Base-by-base conservation (phyloP, 2,329 filamentous ascomycete genomes). In the Rhinocladiella similis region DNA sequence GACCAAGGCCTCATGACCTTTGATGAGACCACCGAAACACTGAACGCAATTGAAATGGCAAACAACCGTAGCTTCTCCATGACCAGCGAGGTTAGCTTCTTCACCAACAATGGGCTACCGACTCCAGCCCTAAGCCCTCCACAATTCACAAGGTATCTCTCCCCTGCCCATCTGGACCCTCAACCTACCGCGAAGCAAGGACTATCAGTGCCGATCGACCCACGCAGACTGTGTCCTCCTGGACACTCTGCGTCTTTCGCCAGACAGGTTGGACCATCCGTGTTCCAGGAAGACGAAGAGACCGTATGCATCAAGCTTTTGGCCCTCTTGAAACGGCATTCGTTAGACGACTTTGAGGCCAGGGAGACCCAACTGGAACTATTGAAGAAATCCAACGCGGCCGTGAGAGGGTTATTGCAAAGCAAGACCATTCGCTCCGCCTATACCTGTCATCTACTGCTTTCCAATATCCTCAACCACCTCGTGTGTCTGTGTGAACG, bases 231-330 rank as follows among this genome's bases (percentile, higher is more conserved):
- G n/a, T 52, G 53, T n/a, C 52, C 54, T 3, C 52, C 22, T 25
- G 20, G 19, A 13, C 19, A 46, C 20, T 4, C 27, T 27, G 29
- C 43, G 22, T 20, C 43, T 25, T 46, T 46, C 43, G 9, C 20
- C 43, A 46, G 38, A 41, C 38, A 29, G n/a, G 33, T 13, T 16
- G 12, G 25, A 3, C 35, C n/a, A n/a, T 27, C 36, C 13, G n/a
- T 36, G 12, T 10, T 50, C 4, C 36, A 16, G 9, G 62, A 64
- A 36, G 63, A 66, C 41, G 58, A 66, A 29, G 63, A 66, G 27
- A 63, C 61, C 25, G 42, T 61, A 5, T 66, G 63, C 49, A 60
- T 66, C 56, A 64, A 64, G 33, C 47, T 66, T 33, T 50, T 66
- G 41, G 60, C 61, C 18, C 63, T 64, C 39, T 20, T 66, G 16